Base-by-base conservation (phyloP, 2,329 filamentous ascomycete species). In the Penicillium sp. region DNA sequence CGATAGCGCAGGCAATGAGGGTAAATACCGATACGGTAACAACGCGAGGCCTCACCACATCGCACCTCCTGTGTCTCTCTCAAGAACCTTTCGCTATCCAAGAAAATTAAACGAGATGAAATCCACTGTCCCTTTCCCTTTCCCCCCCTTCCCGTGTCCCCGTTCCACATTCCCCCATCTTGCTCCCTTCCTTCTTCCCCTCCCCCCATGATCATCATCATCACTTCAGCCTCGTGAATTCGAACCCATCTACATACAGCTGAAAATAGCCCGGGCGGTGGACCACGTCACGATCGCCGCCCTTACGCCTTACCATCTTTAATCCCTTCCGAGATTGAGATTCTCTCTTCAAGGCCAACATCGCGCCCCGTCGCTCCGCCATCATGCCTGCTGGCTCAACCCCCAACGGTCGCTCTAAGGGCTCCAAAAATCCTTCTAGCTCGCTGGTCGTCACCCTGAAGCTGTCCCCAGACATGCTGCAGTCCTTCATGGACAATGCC, bases 341-440 rank as follows among this genome's bases (percentile, higher is more conserved):
- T 44, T 47, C 29, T 24, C 18, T 44, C 33, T 29, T 48, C 49
- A 49, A 39, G 36, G 36, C 56, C 18, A n/a, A 18, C 26, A n/a
- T 23, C 43, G 16, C 38, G 16, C 16, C 26, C 29, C 50, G 18
- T 36, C 46, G 16, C 23, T 45, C 51, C 45, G 39, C 50, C 58
- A 60, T 51, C 56, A 59, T 64, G 61, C 58, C 61, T 39, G 55
- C 61, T 45, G 54, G 49, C 53, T 58, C 61, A 58, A 63, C 54
- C 60, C 63, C 64, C 59, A 70, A 68, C 65, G 67, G 70, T 65
- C 72, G 70, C 65, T 66, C 70, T 47, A 70, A 60, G 31, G 57
- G 60, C 52, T 68, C 69, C 38, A 70, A 70, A 57, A 57, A 56
- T 57, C 61, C 53, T 28, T 42, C 42, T 33, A 58, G 45, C 42